phyloP scores from a whole-genome alignment of 805 yeast species.

The Lipomyces anomalus region DNA sequence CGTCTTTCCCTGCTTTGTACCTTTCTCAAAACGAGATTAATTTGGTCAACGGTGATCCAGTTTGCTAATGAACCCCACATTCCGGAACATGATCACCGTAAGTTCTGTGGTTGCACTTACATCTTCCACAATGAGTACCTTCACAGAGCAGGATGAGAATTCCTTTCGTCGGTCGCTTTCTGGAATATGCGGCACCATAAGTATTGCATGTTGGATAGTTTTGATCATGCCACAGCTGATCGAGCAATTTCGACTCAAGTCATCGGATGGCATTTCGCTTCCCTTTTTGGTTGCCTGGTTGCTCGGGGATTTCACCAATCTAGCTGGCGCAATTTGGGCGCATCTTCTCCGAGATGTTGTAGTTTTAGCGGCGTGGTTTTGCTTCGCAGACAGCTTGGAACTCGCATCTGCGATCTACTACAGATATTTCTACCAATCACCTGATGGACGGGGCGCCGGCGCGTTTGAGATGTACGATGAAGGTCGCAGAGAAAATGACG shows the following conservation, averaged over 20 bases:
- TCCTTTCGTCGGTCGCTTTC: slow-evolving; percentile 11
- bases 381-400: slow-evolving; percentile 60
- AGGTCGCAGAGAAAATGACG: background rate
- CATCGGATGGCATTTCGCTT: slow-evolving; percentile 70
- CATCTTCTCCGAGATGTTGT: slow-evolving; percentile 62
- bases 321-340: slow-evolving; percentile 67
- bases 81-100: too few species aligned
- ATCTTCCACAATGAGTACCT: too few species aligned
- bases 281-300: slow-evolving; percentile 66
- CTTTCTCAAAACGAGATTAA: too few species aligned
- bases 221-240: slow-evolving; percentile 68
- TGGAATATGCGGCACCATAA: slow-evolving; percentile 52
- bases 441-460: background rate
- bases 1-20: too few species aligned
- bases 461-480: background rate
- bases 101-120: too few species aligned
- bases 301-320: slow-evolving; percentile 63
- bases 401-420: slow-evolving; percentile 57
- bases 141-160: too few species aligned
- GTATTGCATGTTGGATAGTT: slow-evolving; percentile 75
- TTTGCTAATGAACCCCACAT: too few species aligned
- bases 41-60: too few species aligned
- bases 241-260: slow-evolving; percentile 70
- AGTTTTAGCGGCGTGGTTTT: slow-evolving; percentile 69
- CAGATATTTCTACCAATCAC: slow-evolving; percentile 24